Conservation (phyloP, 768 basidiomycete species). For the Leccinum boreale region DNA sequence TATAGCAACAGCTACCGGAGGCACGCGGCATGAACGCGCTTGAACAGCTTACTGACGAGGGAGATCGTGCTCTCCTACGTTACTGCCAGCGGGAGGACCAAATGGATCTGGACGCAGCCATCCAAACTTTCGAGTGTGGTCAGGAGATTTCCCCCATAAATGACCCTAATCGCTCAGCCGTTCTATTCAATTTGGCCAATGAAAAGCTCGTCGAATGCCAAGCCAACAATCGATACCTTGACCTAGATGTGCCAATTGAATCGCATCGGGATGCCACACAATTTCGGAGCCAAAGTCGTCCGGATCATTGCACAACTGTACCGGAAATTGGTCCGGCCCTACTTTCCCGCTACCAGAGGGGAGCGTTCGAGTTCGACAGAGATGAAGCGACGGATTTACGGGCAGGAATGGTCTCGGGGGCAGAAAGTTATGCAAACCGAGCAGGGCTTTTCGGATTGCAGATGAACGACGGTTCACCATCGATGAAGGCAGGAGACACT, state of each 20-base stretch:
- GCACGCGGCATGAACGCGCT: neutral
- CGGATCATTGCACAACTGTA: neutral
- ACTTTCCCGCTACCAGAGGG: neutral
- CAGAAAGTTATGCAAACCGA: too few relatives aligned
- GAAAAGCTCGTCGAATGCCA: neutral
- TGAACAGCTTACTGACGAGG: neutral
- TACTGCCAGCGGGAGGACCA: neutral
- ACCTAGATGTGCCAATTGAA: neutral
- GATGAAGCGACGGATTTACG: too few relatives aligned
- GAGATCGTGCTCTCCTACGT: neutral
- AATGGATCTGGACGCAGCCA: neutral
- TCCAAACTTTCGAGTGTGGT: neutral
- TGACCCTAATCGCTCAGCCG: neutral
- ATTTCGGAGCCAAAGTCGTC: neutral
- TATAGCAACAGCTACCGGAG: neutral
- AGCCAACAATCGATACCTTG: neutral
- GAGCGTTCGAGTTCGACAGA: too few relatives aligned
- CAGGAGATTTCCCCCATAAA: neutral
- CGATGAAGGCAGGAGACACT: too few relatives aligned
- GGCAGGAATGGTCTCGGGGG: too few relatives aligned
- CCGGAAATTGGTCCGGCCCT: neutral
- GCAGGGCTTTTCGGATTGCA: too few relatives aligned
- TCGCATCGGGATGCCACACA: neutral
- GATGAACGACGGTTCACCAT: too few relatives aligned
- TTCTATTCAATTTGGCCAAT: neutral